Percentiles rank a stretch among this genome's conserved stretches.
Conservation (phyloP, 169 alveolate genomes). For the Theileria annulata region DNA sequence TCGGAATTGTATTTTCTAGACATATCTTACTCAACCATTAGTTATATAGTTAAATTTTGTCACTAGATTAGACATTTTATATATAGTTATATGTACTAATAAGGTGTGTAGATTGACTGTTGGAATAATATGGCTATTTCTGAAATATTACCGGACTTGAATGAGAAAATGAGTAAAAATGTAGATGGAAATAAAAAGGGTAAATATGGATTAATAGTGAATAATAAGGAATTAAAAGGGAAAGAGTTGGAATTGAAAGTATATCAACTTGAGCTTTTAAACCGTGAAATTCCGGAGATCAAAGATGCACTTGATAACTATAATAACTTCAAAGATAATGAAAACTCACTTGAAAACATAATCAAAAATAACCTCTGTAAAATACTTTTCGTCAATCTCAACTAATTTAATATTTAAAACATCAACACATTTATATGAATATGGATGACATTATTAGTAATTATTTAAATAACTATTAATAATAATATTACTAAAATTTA, state of each 20-base stretch:
- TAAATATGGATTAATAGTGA: neutral
- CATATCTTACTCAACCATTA: neutral
- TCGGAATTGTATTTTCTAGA: constrained; percentile 16
- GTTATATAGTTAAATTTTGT: neutral
- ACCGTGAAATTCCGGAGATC: constrained; percentile 49
- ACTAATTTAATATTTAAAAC: neutral
- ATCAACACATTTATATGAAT: no score
- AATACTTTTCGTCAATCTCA: constrained; percentile 30
- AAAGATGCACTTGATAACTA: constrained; percentile 38
- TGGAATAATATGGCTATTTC: constrained; percentile 41
- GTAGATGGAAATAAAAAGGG: neutral
- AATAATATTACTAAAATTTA: neutral
- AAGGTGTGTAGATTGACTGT: constrained; percentile 12
- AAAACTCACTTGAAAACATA: neutral
- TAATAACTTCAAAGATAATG: neutral
- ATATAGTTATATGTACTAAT: neutral
- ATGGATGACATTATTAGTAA: no score
- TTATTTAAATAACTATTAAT: no score
- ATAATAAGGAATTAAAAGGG: constrained; percentile 16
- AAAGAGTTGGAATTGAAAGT: constrained; percentile 42
- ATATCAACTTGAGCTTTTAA: constrained; percentile 60
- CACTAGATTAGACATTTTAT: no score
- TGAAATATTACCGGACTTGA: constrained; percentile 44
- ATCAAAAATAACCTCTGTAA: constrained; percentile 29
- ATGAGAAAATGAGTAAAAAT: constrained; percentile 23